Evolutionary conservation across 371 early-diverging fungal species (phyloP).

Genomic region (Saksenaea vasiformis): DNA sequence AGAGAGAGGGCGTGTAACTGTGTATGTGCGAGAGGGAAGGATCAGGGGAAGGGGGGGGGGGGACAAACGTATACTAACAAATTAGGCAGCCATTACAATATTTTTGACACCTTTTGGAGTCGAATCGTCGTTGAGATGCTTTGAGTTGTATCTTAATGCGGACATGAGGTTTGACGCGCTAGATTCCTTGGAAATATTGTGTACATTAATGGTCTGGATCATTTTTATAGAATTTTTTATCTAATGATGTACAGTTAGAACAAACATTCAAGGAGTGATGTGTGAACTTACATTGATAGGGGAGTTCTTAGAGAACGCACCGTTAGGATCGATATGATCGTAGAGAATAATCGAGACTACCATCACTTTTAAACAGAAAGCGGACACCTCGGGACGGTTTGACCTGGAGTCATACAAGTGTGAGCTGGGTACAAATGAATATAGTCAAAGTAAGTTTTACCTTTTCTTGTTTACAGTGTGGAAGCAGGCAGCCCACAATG

Average conservation of each 20-base stretch:
- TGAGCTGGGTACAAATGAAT: neutral
- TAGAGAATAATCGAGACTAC: conserved; percentile 87
- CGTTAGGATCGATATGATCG: conserved; percentile 84
- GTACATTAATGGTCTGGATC: conserved; percentile 58
- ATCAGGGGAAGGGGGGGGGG: too few species aligned
- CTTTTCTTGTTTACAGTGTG: conserved; percentile 65
- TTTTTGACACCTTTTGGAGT: conserved; percentile 79
- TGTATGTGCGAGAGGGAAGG: neutral
- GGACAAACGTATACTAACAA: conserved; percentile 8
- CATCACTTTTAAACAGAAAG: conserved; percentile 82
- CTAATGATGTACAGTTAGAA: conserved; percentile 22
- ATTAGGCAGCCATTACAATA: conserved; percentile 42
- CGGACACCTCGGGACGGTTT: conserved; percentile 51
- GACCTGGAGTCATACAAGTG: conserved; percentile 14
- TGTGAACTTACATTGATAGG: conserved; percentile 71
- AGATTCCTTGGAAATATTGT: conserved; percentile 27
- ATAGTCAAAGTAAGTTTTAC: conserved; percentile 16
- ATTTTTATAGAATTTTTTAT: conserved; percentile 72
- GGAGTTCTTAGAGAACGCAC: conserved; percentile 76
- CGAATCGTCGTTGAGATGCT: conserved; percentile 79
- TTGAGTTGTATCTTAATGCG: conserved; percentile 75
- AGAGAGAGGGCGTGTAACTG: conserved; percentile 5
- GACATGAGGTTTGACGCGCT: conserved; percentile 69
- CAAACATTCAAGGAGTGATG: neutral
- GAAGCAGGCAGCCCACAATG: conserved; percentile 71